These are phyloP conservation scores for Pleurotus djamor DNA, from an alignment of 768 basidiomycete species.

Conservation along the genomic window DNA sequence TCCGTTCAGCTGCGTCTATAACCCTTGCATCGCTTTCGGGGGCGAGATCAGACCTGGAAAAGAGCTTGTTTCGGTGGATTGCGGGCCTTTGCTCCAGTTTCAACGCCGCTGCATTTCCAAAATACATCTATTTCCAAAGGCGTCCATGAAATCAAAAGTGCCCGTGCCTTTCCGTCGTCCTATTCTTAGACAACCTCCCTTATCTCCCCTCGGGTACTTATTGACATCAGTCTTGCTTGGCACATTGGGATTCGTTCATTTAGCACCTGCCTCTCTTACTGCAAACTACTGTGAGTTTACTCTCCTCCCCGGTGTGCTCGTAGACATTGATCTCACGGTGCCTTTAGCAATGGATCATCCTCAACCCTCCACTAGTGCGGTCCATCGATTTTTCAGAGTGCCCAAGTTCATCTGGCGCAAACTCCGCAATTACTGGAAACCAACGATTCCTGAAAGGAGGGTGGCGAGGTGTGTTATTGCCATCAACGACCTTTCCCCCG, in stretches of 20 bases:
- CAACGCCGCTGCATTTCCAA: too few relatives aligned
- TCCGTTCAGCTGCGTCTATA: too few relatives aligned
- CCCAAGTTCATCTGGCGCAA: background rate
- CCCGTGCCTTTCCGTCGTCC: background rate
- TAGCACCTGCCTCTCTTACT: background rate
- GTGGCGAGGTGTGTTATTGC: background rate
- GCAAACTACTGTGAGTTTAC: background rate
- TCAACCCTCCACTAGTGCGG: background rate
- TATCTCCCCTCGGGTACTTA: background rate
- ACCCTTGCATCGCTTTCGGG: too few relatives aligned
- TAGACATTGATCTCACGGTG: background rate
- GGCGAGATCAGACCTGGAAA: too few relatives aligned
- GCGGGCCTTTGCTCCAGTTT: too few relatives aligned
- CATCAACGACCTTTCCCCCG: background rate
- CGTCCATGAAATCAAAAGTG: too few relatives aligned
- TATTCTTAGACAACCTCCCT: background rate
- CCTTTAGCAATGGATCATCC: background rate
- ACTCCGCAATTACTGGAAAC: background rate
- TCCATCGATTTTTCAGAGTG: background rate
- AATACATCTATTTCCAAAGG: too few relatives aligned
- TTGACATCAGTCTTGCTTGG: background rate
- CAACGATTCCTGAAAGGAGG: background rate
- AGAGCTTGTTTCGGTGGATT: too few relatives aligned
- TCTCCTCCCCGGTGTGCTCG: background rate
- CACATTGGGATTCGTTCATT: background rate